Conservation (phyloP, 345 rosid genomes). For the Toxicodendron radicans region DNA sequence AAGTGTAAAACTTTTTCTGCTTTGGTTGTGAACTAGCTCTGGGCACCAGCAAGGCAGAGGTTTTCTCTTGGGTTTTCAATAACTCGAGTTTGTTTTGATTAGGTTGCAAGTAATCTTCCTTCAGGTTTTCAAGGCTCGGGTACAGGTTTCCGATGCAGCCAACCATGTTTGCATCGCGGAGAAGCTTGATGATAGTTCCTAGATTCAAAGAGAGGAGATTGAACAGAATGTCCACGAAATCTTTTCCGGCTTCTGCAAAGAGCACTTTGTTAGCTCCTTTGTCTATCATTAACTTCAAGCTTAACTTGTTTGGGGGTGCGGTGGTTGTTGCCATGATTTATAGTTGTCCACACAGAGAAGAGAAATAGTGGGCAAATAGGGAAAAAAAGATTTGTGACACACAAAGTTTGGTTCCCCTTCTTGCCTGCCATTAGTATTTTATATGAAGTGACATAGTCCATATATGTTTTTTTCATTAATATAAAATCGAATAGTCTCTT, state of each 20-base stretch:
- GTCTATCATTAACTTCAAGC: conserved; percentile 23
- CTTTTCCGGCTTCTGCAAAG: conserved; percentile 14
- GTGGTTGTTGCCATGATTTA: neutral
- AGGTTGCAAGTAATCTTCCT: neutral
- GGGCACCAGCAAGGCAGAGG: too few relatives aligned
- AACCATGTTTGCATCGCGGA: neutral
- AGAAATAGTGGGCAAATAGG: too few relatives aligned
- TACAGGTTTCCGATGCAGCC: conserved; percentile 15
- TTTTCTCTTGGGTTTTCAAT: neutral
- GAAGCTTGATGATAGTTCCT: neutral
- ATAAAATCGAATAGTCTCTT: too few relatives aligned
- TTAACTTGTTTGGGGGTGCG: neutral
- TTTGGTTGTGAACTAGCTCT: neutral
- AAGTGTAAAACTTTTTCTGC: neutral
- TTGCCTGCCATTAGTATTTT: too few relatives aligned
- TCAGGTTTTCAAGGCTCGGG: neutral
- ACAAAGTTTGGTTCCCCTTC: too few relatives aligned
- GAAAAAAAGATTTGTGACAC: too few relatives aligned
- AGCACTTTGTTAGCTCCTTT: conserved; percentile 7
- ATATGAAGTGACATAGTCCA: too few relatives aligned
- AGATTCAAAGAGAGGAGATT: conserved; percentile 25
- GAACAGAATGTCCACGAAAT: conserved; percentile 24
- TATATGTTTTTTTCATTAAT: too few relatives aligned
- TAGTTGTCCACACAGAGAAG: neutral
- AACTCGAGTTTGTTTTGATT: neutral